Base-by-base conservation (phyloP, 2,329 filamentous ascomycete genomes). In the Phialocephala subalpina region DNA sequence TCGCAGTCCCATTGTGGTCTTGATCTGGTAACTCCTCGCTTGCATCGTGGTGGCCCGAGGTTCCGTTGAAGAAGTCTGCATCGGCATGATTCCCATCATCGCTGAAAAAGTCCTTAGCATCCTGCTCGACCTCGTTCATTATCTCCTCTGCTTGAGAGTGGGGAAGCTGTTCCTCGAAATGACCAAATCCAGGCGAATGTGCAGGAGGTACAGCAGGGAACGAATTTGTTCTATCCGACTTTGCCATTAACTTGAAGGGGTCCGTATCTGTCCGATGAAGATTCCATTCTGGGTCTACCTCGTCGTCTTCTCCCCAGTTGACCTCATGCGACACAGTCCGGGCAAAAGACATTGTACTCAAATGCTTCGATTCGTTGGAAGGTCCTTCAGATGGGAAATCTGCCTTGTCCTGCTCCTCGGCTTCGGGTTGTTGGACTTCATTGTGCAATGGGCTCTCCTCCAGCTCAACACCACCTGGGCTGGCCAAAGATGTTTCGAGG, bases 321-420 rank as follows among this genome's bases (percentile, higher is more conserved):
- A 89, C 79, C 61, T 89, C 87, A 64, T 89, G 84, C 12, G 87
- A 85, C 14, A 89, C 87, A 1, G 88, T 90, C 40, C 88, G 84
- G 12, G 87, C 82, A 77, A 90, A 90, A 0, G 88, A 90, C 74
- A 85, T 82, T 57, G 83, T 87, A 76, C 87, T 90, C 11, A 83
- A 76, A 74, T 90, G 87, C 69, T 87, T 87, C 29, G 82, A 80
- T 20, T 77, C 73, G 22, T 79, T 78, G n/a, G 69, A 71, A 25
- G 70, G 71, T 1, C 64, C 67, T 25, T 69, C 67, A 12, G 72
- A 67, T 36, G 74, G 68, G 29, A 74, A 69, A 35, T 72, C 69
- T 6, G 67, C 66, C 58, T 67, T 69, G 8, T 71, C 68, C 12
- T 69, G 56, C 5, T 71, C 55, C 9, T 45, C 22, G 8, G 29